These are phyloP conservation scores for Aspergillus calidoustus DNA, from an alignment of 2,329 filamentous ascomycete species.

Conservation along the genomic window DNA sequence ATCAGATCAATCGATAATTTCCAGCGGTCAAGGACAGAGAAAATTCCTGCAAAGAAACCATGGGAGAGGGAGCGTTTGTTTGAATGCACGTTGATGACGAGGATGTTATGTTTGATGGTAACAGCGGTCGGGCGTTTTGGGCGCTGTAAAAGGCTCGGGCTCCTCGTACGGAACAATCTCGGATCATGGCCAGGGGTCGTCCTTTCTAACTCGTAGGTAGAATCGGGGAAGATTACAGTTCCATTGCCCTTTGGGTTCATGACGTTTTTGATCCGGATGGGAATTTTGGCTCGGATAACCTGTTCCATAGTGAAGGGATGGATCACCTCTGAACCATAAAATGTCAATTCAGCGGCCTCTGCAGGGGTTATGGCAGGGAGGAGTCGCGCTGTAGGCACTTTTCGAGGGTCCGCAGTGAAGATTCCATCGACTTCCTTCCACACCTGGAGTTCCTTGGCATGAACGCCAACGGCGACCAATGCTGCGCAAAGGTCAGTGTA, in stretches of 20 bases:
- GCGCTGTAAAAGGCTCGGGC: slow-evolving; percentile 55
- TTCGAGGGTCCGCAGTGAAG: slow-evolving; percentile 82
- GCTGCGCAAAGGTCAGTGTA: slow-evolving; percentile 97
- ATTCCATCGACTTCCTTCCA: slow-evolving; percentile 99
- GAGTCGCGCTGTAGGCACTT: slow-evolving; percentile 91
- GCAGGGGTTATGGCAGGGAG: slow-evolving; percentile 86
- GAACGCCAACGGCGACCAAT: slow-evolving; percentile 84
- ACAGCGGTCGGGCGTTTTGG: slow-evolving; percentile 84
- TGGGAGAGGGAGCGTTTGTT: slow-evolving; percentile 97
- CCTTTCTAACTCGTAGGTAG: slow-evolving; percentile 55
- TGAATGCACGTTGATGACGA: slow-evolving; percentile 96
- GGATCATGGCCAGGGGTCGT: slow-evolving; percentile 61
- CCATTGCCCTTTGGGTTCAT: slow-evolving; percentile 68
- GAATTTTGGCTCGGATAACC: slow-evolving; percentile 67
- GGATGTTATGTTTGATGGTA: slow-evolving; percentile 96
- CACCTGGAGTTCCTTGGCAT: slow-evolving; percentile 87
- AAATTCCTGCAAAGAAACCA: slow-evolving; percentile 93
- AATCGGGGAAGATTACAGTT: slow-evolving; percentile 75
- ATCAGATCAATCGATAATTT: slow-evolving; percentile 93
- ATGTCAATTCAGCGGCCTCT: slow-evolving; percentile 94
- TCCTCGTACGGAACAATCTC: slow-evolving; percentile 55
- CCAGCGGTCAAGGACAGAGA: slow-evolving; percentile 85
- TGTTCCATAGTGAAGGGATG: slow-evolving; percentile 99
- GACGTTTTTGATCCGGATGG: slow-evolving; percentile 72
- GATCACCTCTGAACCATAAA: slow-evolving; percentile 94